Evolutionary conservation across 208 protist species (phyloP).

Genomic region (Trypanosoma rangeli): DNA sequence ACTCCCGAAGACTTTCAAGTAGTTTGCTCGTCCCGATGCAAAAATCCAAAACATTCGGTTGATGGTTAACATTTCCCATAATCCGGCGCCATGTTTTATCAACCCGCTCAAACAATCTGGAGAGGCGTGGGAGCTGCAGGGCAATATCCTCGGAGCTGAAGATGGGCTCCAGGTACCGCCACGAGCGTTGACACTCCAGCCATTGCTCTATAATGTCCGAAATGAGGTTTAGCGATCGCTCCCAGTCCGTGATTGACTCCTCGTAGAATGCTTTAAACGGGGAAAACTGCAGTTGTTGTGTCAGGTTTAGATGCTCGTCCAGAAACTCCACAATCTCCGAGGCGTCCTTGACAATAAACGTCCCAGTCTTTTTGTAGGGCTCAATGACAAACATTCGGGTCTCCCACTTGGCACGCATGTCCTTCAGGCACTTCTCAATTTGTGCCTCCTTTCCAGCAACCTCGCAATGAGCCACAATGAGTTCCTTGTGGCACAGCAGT

Average conservation of each 20-base stretch:
- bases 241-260: slow-evolving; percentile 94
- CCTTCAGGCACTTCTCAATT: slow-evolving; percentile 95
- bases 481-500: slow-evolving; percentile 80
- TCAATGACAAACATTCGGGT: slow-evolving; percentile 90
- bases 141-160: slow-evolving; percentile 96
- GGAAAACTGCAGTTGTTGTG: slow-evolving; percentile 96
- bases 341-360: slow-evolving; percentile 94
- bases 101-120: slow-evolving; percentile 95
- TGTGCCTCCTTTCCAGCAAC: slow-evolving; percentile 96
- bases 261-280: slow-evolving; percentile 96
- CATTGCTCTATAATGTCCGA: slow-evolving; percentile 97
- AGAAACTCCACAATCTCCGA: slow-evolving; percentile 93
- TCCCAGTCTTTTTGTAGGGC: slow-evolving; percentile 92
- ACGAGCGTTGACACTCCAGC: slow-evolving; percentile 94
- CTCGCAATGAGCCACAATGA: slow-evolving; percentile 94
- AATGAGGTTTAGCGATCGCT: slow-evolving; percentile 91
- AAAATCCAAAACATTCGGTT: slow-evolving; percentile 93
- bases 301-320: slow-evolving; percentile 96
- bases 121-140: slow-evolving; percentile 93
- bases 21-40: slow-evolving; percentile 94
- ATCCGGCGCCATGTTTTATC: slow-evolving; percentile 95
- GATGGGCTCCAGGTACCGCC: slow-evolving; percentile 98
- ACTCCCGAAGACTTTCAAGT: slow-evolving; percentile 93
- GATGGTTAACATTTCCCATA: slow-evolving; percentile 82
- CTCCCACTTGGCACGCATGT: slow-evolving; percentile 96